Evolutionary conservation across 371 early-diverging fungal species (phyloP), one percentile per base, ranked within the genome.

Genomic region (Neoconidiobolus thromboides): DNA sequence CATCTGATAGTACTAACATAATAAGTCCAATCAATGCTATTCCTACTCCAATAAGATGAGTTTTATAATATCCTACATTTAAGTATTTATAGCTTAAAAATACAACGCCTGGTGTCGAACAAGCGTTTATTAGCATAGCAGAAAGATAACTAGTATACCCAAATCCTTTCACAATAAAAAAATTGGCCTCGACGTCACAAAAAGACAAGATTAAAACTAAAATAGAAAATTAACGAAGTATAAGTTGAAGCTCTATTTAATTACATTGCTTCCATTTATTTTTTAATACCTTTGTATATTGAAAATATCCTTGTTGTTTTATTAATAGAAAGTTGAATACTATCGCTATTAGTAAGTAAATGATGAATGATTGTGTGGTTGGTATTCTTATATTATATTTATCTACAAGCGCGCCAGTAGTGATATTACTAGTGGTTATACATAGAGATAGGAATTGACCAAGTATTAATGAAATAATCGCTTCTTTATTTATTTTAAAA

Each of bases 171-270:
- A 86, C 81, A 2, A 82, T 75, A 67, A 87, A 78, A 63, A 79
- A 87, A 61, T 87, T 87, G 66, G 79, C 87, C 64, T 87, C 85
- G 2, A 87, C 84, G 65, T 87, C 87, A 14, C 80, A 74, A 10
- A 79, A 60, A 0, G 80, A 82, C 61, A 55, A n/a, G 12, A 38
- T 43, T 39, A 52, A 40, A 42, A 26, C 26, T 26, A 26, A 26
- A 26, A 26, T 26, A 26, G 0, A 26, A 26, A 26, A 26, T 26
- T 26, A 26, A 26, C 0, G 26, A 26, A 26, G 26, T 26, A 26
- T 0, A 26, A 0, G 26, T 26, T 26, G 26, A 26, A 26, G 26
- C n/a, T n/a, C n/a, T n/a, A 26, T 26, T 26, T 26, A 26, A 26
- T 26, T 26, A 26, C 12, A 47, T 43, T 14, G 10, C 10, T 39